Percentiles rank a stretch among this genome's conserved stretches.
Conservation (phyloP, 768 basidiomycete genomes). For the Harrya chromipes region DNA sequence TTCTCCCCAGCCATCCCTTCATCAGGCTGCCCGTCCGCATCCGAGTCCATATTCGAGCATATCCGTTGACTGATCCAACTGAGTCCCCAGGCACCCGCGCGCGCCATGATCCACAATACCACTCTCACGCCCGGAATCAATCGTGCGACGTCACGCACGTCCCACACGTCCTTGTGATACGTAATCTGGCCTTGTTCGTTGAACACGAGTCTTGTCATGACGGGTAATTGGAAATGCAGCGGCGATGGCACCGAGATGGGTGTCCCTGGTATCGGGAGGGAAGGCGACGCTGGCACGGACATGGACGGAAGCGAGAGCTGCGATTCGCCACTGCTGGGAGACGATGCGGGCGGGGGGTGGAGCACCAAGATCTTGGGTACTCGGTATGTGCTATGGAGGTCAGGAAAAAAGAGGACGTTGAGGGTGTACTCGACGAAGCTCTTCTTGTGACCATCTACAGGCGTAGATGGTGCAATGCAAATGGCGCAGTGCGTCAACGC, state of each 20-base stretch:
- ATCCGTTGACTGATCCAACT: conserved; percentile 34
- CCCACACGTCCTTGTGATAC: conserved; percentile 79
- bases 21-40: neutral
- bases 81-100: conserved; percentile 58
- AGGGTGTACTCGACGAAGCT: conserved; percentile 78
- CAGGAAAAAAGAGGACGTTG: conserved; percentile 72
- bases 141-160: conserved; percentile 72
- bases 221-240: conserved; percentile 68
- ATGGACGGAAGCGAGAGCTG: conserved; percentile 19
- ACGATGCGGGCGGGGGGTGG: conserved; percentile 27
- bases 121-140: conserved; percentile 67
- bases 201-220: conserved; percentile 71
- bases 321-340: conserved; percentile 21
- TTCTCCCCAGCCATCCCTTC: conserved; percentile 3
- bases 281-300: conserved; percentile 38
- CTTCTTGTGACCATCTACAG: conserved; percentile 66
- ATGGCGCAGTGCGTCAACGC: too few species aligned
- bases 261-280: conserved; percentile 57
- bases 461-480: neutral
- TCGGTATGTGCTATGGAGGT: conserved; percentile 50
- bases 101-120: conserved; percentile 65
- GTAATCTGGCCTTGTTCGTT: conserved; percentile 82
- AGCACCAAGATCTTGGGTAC: conserved; percentile 41
- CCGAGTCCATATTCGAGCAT: conserved; percentile 7
- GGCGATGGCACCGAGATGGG: conserved; percentile 60